A percentile compares a stretch with the other conserved stretches of the same genome.
phyloP scores from a whole-genome alignment of 176 grass and related monocot genomes.

The Hordeum marinum region DNA sequence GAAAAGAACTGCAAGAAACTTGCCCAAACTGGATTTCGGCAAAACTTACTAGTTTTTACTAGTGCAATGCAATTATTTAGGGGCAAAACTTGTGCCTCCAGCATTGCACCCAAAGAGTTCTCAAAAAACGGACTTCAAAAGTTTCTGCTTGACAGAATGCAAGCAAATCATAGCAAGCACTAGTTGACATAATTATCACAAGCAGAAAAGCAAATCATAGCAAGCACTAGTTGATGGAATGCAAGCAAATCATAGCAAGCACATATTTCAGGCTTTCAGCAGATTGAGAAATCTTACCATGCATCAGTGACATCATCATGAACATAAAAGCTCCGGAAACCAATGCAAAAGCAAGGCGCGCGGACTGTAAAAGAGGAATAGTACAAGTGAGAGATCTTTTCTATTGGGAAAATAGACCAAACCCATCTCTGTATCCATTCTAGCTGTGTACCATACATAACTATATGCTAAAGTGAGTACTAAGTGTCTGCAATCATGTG shows the following conservation, averaged over 20 bases:
- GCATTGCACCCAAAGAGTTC: neutral
- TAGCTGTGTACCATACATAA: neutral
- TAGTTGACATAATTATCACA: neutral
- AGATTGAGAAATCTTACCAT: conserved; percentile 50
- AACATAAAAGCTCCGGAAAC: conserved; percentile 61
- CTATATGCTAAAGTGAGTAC: neutral
- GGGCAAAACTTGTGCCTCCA: neutral
- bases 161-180: neutral
- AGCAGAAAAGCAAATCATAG: neutral
- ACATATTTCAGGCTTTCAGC: neutral
- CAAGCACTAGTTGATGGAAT: neutral
- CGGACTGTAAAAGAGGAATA: conserved; percentile 55
- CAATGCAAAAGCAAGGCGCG: conserved; percentile 63
- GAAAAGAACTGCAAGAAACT: neutral
- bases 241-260: neutral
- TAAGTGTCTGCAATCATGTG: neutral
- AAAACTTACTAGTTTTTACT: neutral
- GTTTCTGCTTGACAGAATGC: neutral
- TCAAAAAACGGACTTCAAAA: neutral
- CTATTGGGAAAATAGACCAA: neutral
- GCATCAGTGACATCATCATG: conserved; percentile 62
- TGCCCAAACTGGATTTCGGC: neutral
- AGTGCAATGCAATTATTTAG: neutral
- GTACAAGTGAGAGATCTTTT: neutral
- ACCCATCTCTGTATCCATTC: neutral